Evolutionary conservation across 163 green algal genomes (phyloP), one percentile per base, ranked within the genome.

Genomic region (Scenedesmus sp.): DNA sequence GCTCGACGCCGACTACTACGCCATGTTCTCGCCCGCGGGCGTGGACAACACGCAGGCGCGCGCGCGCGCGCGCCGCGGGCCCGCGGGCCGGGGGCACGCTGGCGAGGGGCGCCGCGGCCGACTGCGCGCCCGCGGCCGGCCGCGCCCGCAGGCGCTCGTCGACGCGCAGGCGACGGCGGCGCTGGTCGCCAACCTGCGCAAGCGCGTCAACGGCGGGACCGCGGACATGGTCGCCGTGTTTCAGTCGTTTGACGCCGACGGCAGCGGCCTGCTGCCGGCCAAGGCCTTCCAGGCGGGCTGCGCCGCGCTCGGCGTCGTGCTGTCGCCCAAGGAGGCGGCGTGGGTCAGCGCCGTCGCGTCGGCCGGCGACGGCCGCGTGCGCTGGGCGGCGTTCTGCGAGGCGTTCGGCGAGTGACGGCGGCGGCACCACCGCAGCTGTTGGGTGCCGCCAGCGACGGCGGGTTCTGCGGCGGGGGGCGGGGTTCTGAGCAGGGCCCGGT

Each of bases 271-370:
- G 51, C 74, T 81, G 60, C 50, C 74, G 15, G 20, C 34, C n/a
- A 73, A 65, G 44, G 45, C 39, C 11, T 81, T 93, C 51, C 34
- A 86, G 18, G 85, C 84, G 2, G 87, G 70, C 13, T 91, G 85
- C 58, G 88, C 87, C 7, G 63, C 74, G 1, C 66, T 93, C 73
- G 88, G 88, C 2, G 83, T 93, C 28, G 87, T 90, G 45, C 63
- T 92, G 34, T 85, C 57, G 33, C 51, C 85, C 33, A 81, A 86
- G 58, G 87, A 93, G 78, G 54, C 77, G 31, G 73, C 54, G 1
- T 82, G 81, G 44, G 73, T 86, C 31, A 54, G 45, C 28, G 75
- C 60, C 22, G 33, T 47, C 33, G 29, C 39, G 44, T 20, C 45
- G 14, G 54, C 70, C 11, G 56, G 56, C 65, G 53, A 15, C 20